Evolutionary conservation across 148 eudicot genomes (phyloP), one percentile per base, ranked within the genome.

Genomic region (Vaccinium myrtillus): DNA sequence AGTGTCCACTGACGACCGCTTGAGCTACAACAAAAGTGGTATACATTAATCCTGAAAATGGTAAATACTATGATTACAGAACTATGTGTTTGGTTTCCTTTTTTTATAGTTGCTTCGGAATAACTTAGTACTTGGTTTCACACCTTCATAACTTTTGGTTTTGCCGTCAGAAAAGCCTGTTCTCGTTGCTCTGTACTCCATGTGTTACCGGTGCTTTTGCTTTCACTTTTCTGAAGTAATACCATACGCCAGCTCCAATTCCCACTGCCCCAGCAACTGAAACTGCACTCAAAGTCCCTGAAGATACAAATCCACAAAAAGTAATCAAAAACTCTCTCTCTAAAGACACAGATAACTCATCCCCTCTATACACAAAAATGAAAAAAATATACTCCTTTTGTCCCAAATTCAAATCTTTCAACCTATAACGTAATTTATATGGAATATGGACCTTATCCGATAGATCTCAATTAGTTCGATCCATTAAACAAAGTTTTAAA

Each of bases 151-250:
- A 30, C 75, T 83, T 75, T 65, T 6, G 21, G 71, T 13, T 65
- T 73, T 65, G 1, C 51, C 15, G n/a, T 91, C 85, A 96, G 85
- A 92, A 96, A 79, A 95, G 84, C 85, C 97, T 89, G 70, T 96
- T 96, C 84, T 96, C 97, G 87, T 88, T 94, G 89, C 90, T 94
- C 87, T 92, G 93, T 79, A 96, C 98, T 56, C 99, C 99, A 86
- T 93, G 95, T 30, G 97, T 92, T 30, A 96, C 98, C 11, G 98
- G 97, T 63, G 95, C 94, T 82, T 90, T 92, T 21, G 94, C 93
- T 84, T 92, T 96, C 87, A 96, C 54, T 87, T 92, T 96, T 87
- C 87, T 94, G 89, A 95, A 84, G 39, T 69, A 69, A 80, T 94
- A 96, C 94, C 92, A 93, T 51, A 94, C 83, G 3, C 95, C 99